Conservation (phyloP, 768 basidiomycete genomes). For the Mycena epipterygia region DNA sequence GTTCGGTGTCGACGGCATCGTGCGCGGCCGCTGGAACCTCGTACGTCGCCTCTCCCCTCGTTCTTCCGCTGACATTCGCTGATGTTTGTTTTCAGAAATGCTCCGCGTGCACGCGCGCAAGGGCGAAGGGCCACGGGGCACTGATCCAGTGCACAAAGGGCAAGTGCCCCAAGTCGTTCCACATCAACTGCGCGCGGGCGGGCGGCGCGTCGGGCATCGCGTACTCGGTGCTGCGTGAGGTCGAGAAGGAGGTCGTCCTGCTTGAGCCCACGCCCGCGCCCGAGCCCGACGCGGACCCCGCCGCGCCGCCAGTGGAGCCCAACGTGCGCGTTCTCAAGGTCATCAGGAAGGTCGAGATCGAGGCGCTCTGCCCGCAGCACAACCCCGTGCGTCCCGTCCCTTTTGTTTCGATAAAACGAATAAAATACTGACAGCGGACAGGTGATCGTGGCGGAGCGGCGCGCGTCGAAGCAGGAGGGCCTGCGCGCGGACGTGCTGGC, state of each 20-base stretch:
- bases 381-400: constrained; percentile 79
- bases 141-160: constrained; percentile 95
- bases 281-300: constrained; percentile 18
- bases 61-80: not conserved
- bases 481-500: constrained; percentile 79
- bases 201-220: constrained; percentile 66
- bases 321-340: constrained; percentile 66
- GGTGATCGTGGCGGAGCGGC: constrained; percentile 83
- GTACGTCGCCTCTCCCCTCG: constrained; percentile 57
- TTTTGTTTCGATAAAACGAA: too few species aligned
- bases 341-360: constrained; percentile 81
- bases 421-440: constrained; percentile 44
- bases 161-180: constrained; percentile 94
- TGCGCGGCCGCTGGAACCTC: constrained; percentile 93
- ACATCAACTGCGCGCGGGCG: constrained; percentile 88
- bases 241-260: constrained; percentile 87
- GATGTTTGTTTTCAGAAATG: constrained; percentile 78
- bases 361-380: constrained; percentile 87
- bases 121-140: constrained; percentile 78
- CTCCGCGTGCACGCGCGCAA: constrained; percentile 80
- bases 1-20: constrained; percentile 89
- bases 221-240: constrained; percentile 73
- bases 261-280: constrained; percentile 54
- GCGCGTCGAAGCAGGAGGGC: constrained; percentile 80
- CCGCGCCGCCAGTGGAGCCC: too few species aligned